A percentile compares a stretch with the other conserved stretches of the same genome.
Conservation (phyloP, 1,284 basidiomycete genomes). For the Boletus smithii region DNA sequence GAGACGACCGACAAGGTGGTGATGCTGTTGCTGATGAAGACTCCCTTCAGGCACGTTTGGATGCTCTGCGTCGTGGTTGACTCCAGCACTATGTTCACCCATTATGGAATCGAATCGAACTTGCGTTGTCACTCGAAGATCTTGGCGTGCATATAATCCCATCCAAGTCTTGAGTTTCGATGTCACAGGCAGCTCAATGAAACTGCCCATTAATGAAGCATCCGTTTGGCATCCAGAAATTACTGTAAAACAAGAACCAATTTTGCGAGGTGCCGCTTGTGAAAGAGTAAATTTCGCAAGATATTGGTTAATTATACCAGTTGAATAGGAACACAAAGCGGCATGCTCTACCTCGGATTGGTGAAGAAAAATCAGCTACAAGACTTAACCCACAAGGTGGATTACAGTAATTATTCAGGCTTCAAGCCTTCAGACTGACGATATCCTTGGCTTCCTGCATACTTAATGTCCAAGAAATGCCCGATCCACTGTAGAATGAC, state of each 20-base stretch:
- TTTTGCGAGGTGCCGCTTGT: not conserved
- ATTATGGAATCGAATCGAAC: conserved; percentile 3
- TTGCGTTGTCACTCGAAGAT: conserved; percentile 3
- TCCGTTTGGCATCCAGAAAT: not conserved
- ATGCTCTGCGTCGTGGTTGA: conserved; percentile 71
- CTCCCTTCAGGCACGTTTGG: conserved; percentile 82
- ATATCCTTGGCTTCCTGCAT: conserved; percentile 76
- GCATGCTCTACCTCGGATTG: not conserved
- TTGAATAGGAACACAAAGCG: not conserved
- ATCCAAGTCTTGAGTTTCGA: not conserved
- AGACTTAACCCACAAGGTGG: not conserved
- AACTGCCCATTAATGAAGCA: not conserved
- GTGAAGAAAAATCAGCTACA: not conserved
- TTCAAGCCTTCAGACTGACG: conserved; percentile 57
- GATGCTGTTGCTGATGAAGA: conserved; percentile 74
- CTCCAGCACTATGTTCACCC: conserved; percentile 2
- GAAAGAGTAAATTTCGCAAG: too few relatives aligned
- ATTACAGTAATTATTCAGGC: conserved; percentile 3
- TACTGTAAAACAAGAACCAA: not conserved
- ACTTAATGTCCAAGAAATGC: conserved; percentile 85
- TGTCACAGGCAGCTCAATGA: not conserved
- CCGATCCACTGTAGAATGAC: conserved; percentile 88
- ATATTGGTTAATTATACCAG: not conserved
- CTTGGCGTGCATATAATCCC: not conserved
- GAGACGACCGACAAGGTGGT: conserved; percentile 34